phyloP scores from a whole-genome alignment of 495 filamentous ascomycete genomes.

The Talaromyces ruber region DNA sequence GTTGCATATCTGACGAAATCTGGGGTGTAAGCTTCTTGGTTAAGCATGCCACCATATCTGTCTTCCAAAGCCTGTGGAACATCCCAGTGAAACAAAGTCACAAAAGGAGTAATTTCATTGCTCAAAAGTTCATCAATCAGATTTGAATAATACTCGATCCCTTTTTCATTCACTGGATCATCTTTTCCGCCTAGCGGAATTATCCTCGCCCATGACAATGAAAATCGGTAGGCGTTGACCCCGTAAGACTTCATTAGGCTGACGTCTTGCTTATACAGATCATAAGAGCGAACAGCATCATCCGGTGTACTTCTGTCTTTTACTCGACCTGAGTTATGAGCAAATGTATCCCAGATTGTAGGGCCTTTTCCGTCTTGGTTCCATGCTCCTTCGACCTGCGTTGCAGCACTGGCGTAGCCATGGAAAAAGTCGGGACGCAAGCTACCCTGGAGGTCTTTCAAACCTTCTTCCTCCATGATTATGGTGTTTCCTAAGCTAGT shows the following conservation, averaged over 20 bases:
- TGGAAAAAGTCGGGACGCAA: constrained; percentile 25
- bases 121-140: constrained; percentile 35
- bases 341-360: constrained; percentile 70
- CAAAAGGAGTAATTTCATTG: constrained; percentile 36
- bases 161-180: constrained; percentile 30
- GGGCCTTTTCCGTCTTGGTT: constrained; percentile 57
- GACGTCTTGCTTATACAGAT: constrained; percentile 61
- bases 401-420: constrained; percentile 28
- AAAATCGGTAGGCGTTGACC: constrained; percentile 62
- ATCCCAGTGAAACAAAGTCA: constrained; percentile 45
- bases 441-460: constrained; percentile 22
- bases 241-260: constrained; percentile 58
- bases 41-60: constrained; percentile 37
- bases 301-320: constrained; percentile 57
- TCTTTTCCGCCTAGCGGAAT: constrained; percentile 40
- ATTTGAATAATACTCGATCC: constrained; percentile 34
- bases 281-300: constrained; percentile 62
- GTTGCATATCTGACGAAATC: constrained; percentile 40
- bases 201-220: constrained; percentile 62
- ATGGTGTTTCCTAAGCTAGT: background rate
- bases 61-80: constrained; percentile 35
- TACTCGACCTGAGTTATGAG: constrained; percentile 57
- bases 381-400: constrained; percentile 62
- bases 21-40: constrained; percentile 30
- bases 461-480: background rate